Base-by-base conservation (phyloP, 805 yeast species). In the Cyberlindnera japonica region DNA sequence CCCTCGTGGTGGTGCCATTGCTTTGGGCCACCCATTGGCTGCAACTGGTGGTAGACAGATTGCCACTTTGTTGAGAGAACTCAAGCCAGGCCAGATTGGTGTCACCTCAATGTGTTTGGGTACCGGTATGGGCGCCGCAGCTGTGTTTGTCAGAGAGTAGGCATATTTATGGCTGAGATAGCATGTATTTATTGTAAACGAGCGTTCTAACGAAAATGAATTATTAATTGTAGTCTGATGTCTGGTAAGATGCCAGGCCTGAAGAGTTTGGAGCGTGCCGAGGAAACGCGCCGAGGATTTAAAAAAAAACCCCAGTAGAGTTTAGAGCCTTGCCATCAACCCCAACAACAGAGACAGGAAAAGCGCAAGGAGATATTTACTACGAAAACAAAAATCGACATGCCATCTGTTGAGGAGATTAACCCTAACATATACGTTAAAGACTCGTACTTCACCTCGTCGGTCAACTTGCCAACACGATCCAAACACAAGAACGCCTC, bases 101-200 rank as follows among this genome's bases (percentile, higher is more conserved):
- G 81, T 91, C 38, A 85, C 95, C 11, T 83, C 95, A 49, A 91
- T 91, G 98, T 91, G 98, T 71, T 81, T 91, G 50, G 98, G 98
- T 57, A 88, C 97, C 25, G 98, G 98, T 54, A 91, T 90, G 95
- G 98, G 98, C 50, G 96, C 97, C 24, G 98, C 98, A 35, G 83
- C 91, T 12, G 71, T 90, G 33, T 74, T 91, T 54, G 74, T 87
- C 32, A 83, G 75, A 56, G 98, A 91, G 69, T 88, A 72, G 35
- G 13, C 5, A 11, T 8, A 25, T 13, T 13, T 9, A 8, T 6
- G 7, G 14, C n/a, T 13, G n/a, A 6, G 28, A 9, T 22, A 9
- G 24, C n/a, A n/a, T n/a, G n/a, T n/a, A n/a, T n/a, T n/a, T n/a
- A n/a, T n/a, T n/a, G n/a, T n/a, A n/a, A n/a, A n/a, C n/a, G n/a